Percentiles rank a stretch among this genome's conserved stretches.
Evolutionary conservation across 495 filamentous ascomycete genomes (phyloP).

Genomic region (Xylona heveae): DNA sequence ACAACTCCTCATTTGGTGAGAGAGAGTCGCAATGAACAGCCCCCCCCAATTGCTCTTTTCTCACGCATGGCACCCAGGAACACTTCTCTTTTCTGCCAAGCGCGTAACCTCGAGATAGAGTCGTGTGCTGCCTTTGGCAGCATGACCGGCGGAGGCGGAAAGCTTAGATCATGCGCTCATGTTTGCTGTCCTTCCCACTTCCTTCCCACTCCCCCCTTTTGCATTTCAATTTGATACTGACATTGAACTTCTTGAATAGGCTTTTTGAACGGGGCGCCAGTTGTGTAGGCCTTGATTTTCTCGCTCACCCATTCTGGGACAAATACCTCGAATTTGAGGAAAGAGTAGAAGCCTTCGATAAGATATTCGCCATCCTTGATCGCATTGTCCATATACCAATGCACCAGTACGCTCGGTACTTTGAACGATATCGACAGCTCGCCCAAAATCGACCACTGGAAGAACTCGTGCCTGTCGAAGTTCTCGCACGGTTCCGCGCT

Average conservation of each 20-base stretch:
- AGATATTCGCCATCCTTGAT: constrained; percentile 65
- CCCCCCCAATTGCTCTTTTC: constrained; percentile 26
- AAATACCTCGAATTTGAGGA: constrained; percentile 97
- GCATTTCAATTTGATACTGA: constrained; percentile 15
- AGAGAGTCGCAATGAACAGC: constrained; percentile 22
- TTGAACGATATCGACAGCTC: constrained; percentile 68
- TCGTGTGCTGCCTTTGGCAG: too few relatives aligned
- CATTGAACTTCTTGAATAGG: constrained; percentile 22
- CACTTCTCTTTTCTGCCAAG: too few relatives aligned
- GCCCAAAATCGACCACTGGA: constrained; percentile 48
- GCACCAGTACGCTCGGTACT: constrained; percentile 93
- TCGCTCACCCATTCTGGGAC: constrained; percentile 94
- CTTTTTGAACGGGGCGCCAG: constrained; percentile 82
- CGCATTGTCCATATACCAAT: constrained; percentile 85
- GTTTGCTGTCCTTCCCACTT: constrained; percentile 19
- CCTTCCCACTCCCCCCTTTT: constrained; percentile 9
- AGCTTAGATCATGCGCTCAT: constrained; percentile 33
- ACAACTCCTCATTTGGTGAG: constrained; percentile 32
- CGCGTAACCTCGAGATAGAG: too few relatives aligned
- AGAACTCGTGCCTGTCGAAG: constrained; percentile 51
- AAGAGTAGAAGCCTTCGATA: constrained; percentile 64
- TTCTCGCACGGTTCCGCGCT: constrained; percentile 40
- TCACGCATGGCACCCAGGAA: constrained; percentile 29
- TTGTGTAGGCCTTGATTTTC: constrained; percentile 78
- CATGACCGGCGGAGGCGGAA: constrained; percentile 14